Evolutionary conservation across 2,329 filamentous ascomycete genomes (phyloP), one percentile per base, ranked within the genome.

Genomic region (Diplodia mutila): DNA sequence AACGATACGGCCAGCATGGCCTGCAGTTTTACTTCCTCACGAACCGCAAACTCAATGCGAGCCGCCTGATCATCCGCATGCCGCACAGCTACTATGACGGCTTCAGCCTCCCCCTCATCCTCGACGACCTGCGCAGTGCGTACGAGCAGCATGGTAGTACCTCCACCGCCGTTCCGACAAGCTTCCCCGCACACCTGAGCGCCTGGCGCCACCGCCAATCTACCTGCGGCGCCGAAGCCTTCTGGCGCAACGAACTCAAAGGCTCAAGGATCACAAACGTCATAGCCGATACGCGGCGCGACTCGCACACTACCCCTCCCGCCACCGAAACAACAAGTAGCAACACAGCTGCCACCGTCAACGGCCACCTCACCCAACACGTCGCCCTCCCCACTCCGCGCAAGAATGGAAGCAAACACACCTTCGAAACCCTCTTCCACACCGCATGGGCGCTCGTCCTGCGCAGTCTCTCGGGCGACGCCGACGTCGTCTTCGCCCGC

Each of bases 51-150:
- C 66, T 3, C 14, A 21, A 6, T 2, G 71, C 72, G 12, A 75
- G 79, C 5, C 81, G 82, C 53, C 84, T 90, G 18, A 79, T 86
- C 68, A 84, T 90, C 73, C 85, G 89, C 66, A 84, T 91, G 65
- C 90, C 88, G 0, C 89, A 91, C 75, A 86, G 88, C 0, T 89
- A 91, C 71, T 91, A 90, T 73, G 89, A 91, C 70, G 89, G 89
- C 70, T 87, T 91, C 25, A 90, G 86, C 70, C 82, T 91, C 11
- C 85, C 87, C 0, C 79, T 83, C 21, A 82, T 90, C 21, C 84
- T 90, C 67, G 82, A 82, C 18, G 87, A 90, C 73, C 84, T 91
- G 39, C 85, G 85, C 4, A 81, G 82, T 0, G 79, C 89, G 6
- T 88, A 85, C 59, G 75, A 80, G 51, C 80, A 79, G 7, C 69